Base-by-base conservation (phyloP, 23 red algal species). In the Pyropia haitanensis region DNA sequence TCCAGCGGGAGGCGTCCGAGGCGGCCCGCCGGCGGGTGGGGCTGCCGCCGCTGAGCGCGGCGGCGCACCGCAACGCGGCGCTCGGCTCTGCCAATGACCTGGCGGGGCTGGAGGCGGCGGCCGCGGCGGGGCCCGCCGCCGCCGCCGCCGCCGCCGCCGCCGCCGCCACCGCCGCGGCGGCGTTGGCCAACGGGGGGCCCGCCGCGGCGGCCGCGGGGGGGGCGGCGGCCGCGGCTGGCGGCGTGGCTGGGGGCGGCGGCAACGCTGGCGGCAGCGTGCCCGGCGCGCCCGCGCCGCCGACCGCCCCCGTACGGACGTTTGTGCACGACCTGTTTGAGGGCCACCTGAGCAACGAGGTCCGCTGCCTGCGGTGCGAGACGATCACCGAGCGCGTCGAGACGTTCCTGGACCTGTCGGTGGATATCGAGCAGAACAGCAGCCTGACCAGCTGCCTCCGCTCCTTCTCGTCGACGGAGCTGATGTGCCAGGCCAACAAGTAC, bases 341-440 rank as follows among this genome's bases (percentile, higher is more conserved):
- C 22, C 70, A 85, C 49, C 68, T 89, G 56, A 78, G 68, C 3
- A 96, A 89, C 57, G 92, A 96, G 51, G 75, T 79, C 22, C 79
- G 92, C 27, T 96, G 92, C 72, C 73, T 96, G n/a, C 77, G 92
- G 52, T 96, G 92, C 65, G 92, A 96, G 63, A 85, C 85, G 58
- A 66, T 96, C 18, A 90, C 92, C 18, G 56, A 71, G 65, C 66
- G 85, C 18, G 83, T 82, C 5, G 92, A 90, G 60, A 71, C 84
- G 12, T 96, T 96, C 58, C 77, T 96, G 69, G 92, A 89, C 28
- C 60, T 96, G 29, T 82, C 73, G 22, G 83, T 96, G 32, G 92
- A 96, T 74, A 83, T 96, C 30, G 92, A 89, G 52, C 92, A 96
- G 67, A 88, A 96, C 60, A 79, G 69, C 5, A 85, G 77, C 34